Evolutionary conservation across 805 yeast species (phyloP).

Genomic region (Wickerhamiella parazyma): DNA sequence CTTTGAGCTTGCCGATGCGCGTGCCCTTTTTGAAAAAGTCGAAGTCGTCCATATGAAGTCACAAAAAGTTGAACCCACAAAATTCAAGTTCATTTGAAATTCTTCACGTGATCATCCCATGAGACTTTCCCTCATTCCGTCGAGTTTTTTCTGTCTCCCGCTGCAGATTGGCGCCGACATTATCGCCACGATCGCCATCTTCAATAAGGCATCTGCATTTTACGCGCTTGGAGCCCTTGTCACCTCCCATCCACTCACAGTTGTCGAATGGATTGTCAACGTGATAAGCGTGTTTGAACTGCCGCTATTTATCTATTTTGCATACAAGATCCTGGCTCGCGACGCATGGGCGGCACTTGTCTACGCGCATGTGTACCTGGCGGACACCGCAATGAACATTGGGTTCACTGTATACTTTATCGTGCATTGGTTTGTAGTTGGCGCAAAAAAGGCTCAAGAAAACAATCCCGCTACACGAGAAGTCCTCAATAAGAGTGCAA

Average conservation of each 20-base stretch:
- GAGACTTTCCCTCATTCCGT: conserved; percentile 18
- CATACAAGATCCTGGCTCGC: conserved; percentile 37
- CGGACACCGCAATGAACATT: conserved; percentile 55
- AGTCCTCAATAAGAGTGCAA: conserved; percentile 17
- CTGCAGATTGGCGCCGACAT: conserved; percentile 80
- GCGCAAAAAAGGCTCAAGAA: conserved; percentile 17
- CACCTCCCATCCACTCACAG: conserved; percentile 73
- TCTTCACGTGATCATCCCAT: neutral
- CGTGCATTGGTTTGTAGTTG: conserved; percentile 51
- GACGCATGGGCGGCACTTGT: conserved; percentile 48
- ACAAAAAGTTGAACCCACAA: neutral
- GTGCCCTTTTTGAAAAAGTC: conserved; percentile 20
- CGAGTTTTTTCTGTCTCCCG: conserved; percentile 60
- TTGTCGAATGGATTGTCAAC: conserved; percentile 73
- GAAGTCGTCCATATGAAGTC: neutral
- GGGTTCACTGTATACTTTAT: conserved; percentile 64
- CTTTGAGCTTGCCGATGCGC: conserved; percentile 16
- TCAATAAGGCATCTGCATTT: conserved; percentile 80
- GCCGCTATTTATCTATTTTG: conserved; percentile 52
- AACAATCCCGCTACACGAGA: conserved; percentile 13
- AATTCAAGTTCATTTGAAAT: neutral
- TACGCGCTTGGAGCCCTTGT: conserved; percentile 76
- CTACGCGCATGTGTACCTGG: conserved; percentile 44
- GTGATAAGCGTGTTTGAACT: conserved; percentile 47
- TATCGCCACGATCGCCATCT: conserved; percentile 55